Evolutionary conservation across 495 filamentous ascomycete genomes (phyloP).

Genomic region (Tuber magnatum): DNA sequence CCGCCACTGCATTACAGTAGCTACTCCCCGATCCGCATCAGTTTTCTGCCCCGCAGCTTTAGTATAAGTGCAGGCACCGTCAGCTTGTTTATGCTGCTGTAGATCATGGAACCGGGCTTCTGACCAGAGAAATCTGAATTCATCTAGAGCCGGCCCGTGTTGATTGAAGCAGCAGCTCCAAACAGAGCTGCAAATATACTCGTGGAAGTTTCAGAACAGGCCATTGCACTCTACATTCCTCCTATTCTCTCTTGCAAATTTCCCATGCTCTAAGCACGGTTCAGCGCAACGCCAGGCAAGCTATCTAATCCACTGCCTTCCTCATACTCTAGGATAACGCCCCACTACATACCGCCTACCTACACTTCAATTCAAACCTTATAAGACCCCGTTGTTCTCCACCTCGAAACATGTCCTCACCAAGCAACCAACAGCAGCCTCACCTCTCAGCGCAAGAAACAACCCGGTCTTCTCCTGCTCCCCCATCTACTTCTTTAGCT

Average conservation of each 20-base stretch:
- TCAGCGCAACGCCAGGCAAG: neutral
- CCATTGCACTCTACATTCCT: neutral
- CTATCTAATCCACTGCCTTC: neutral
- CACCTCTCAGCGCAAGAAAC: conserved; percentile 25
- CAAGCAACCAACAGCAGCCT: conserved; percentile 19
- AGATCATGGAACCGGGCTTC: neutral
- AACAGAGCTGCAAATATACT: neutral
- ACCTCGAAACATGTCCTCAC: conserved; percentile 16
- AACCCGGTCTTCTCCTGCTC: conserved; percentile 20
- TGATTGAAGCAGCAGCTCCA: neutral
- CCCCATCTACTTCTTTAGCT: conserved; percentile 15
- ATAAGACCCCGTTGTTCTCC: neutral
- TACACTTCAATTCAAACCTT: neutral
- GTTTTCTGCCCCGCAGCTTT: neutral
- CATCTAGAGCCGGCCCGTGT: neutral
- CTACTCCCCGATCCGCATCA: too few species aligned
- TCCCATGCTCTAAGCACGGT: neutral
- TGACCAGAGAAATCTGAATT: neutral
- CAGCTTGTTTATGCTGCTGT: neutral
- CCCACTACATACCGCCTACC: neutral
- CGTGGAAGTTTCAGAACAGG: neutral
- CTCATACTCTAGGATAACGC: neutral
- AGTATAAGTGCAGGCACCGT: neutral
- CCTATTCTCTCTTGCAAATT: neutral
- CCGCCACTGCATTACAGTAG: too few species aligned